These are phyloP conservation scores for Thermoascus crustaceus DNA, from an alignment of 2,329 filamentous ascomycete species.

Conservation along the genomic window DNA sequence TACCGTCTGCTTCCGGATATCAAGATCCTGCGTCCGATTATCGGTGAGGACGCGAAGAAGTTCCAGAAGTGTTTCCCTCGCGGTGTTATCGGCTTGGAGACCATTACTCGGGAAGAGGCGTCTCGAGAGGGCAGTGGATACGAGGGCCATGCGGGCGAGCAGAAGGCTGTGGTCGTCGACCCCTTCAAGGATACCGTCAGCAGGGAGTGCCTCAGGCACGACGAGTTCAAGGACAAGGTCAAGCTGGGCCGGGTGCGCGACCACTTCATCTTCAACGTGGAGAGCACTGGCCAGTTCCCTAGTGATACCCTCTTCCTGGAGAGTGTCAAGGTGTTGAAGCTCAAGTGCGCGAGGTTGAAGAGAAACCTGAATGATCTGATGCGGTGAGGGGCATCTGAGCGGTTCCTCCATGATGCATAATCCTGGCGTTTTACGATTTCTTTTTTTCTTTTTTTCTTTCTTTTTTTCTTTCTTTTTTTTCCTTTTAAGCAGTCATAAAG, in stretches of 20 bases:
- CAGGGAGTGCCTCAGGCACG: conserved; percentile 81
- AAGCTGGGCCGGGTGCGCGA: conserved; percentile 83
- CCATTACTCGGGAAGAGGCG: conserved; percentile 61
- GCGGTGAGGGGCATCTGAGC: conserved; percentile 20
- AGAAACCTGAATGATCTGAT: conserved; percentile 36
- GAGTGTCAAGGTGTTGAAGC: conserved; percentile 73
- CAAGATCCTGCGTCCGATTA: conserved; percentile 70
- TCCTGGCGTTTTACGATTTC: conserved; percentile 6
- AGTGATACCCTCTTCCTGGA: conserved; percentile 92
- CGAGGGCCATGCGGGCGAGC: conserved; percentile 66
- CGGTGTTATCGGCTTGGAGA: conserved; percentile 76
- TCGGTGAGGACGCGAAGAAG: conserved; percentile 79
- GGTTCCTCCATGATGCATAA: too few species aligned
- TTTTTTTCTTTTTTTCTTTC: conserved; percentile 27
- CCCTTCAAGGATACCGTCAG: conserved; percentile 93
- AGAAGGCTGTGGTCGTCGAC: conserved; percentile 79
- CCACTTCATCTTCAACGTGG: conserved; percentile 94
- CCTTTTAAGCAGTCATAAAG: conserved; percentile 28
- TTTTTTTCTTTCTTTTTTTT: conserved; percentile 23
- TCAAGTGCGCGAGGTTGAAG: conserved; percentile 58
- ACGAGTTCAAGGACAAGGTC: conserved; percentile 92
- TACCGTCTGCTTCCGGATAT: conserved; percentile 89
- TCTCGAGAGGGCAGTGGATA: conserved; percentile 54
- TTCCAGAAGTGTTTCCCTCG: conserved; percentile 82
- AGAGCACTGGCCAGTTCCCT: conserved; percentile 91